phyloP scores from a whole-genome alignment of 2,329 filamentous ascomycete genomes.

The Stemphylium lycopersici region DNA sequence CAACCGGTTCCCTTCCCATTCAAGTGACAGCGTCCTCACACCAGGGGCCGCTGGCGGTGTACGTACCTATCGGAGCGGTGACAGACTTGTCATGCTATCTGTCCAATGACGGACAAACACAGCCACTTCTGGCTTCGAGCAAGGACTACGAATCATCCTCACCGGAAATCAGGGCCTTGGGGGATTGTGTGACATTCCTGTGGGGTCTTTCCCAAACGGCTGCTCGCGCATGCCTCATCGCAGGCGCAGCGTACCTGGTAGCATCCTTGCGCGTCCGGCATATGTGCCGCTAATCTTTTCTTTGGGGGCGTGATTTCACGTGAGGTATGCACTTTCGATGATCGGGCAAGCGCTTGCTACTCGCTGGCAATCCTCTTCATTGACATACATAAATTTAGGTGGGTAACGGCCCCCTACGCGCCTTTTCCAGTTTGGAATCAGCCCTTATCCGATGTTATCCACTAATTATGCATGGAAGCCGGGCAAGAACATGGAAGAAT shows the following conservation, averaged over 20 bases:
- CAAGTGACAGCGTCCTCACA: not conserved
- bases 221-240: constrained; percentile 24
- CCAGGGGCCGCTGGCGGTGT: constrained; percentile 22
- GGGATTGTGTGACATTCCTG: constrained; percentile 30
- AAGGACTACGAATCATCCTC: constrained; percentile 24
- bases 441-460: constrained; percentile 9
- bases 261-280: constrained; percentile 6
- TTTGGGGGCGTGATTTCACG: constrained; percentile 26
- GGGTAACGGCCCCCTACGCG: not conserved
- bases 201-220: constrained; percentile 21
- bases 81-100: constrained; percentile 6
- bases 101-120: constrained; percentile 19
- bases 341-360: constrained; percentile 12
- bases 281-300: constrained; percentile 8
- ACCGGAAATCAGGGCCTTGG: constrained; percentile 31
- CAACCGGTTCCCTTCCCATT: constrained; percentile 1
- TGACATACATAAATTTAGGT: not conserved
- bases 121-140: constrained; percentile 7
- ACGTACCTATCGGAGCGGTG: constrained; percentile 22
- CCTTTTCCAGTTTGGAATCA: not conserved
- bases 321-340: constrained; percentile 10
- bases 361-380: not conserved
- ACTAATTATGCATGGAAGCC: constrained; percentile 27
- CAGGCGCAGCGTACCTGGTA: constrained; percentile 20
- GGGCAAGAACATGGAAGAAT: constrained; percentile 19